Evolutionary conservation across 2,329 filamentous ascomycete species (phyloP).

Genomic region (Anthostomella pinea): DNA sequence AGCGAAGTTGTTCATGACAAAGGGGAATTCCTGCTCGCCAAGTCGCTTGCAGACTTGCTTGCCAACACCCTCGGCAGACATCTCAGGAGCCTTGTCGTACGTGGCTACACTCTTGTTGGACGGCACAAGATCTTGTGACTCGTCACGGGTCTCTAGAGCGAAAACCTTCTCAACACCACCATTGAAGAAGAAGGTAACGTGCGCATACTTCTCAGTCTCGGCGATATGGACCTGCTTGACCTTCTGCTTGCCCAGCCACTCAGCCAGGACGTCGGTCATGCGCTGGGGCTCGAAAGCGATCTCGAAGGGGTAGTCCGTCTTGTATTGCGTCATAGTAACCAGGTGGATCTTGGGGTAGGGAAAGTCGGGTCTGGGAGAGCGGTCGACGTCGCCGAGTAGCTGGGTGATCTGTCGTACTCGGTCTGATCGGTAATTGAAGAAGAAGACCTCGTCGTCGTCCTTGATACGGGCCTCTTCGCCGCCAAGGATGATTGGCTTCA

Average conservation of each 20-base stretch:
- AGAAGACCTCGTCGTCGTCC: slow-evolving; percentile 92
- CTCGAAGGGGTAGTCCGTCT: slow-evolving; percentile 87
- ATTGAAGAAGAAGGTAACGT: slow-evolving; percentile 99
- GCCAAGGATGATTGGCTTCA: slow-evolving; percentile 94
- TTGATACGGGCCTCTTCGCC: slow-evolving; percentile 83
- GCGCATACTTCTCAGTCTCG: slow-evolving; percentile 98
- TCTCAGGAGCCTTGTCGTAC: slow-evolving; percentile 92
- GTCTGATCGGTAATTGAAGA: slow-evolving; percentile 99
- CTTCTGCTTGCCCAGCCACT: slow-evolving; percentile 88
- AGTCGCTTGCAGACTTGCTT: slow-evolving; percentile 88
- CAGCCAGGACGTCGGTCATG: slow-evolving; percentile 97
- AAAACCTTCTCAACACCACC: slow-evolving; percentile 97
- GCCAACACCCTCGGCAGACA: slow-evolving; percentile 89
- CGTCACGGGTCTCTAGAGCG: slow-evolving; percentile 84
- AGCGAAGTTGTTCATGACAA: slow-evolving; percentile 99
- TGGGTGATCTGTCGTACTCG: slow-evolving; percentile 95
- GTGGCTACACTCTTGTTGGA: slow-evolving; percentile 89
- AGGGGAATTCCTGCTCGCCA: slow-evolving; percentile 81
- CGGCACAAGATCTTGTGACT: slow-evolving; percentile 72
- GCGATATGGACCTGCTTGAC: slow-evolving; percentile 94
- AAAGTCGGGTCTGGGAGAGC: slow-evolving; percentile 87
- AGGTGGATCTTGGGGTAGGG: slow-evolving; percentile 88
- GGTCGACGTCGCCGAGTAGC: slow-evolving; percentile 87
- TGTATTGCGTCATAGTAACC: slow-evolving; percentile 98
- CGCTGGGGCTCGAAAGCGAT: slow-evolving; percentile 90